phyloP scores from a whole-genome alignment of 768 basidiomycete species.

The Leccinellum rugosiceps region DNA sequence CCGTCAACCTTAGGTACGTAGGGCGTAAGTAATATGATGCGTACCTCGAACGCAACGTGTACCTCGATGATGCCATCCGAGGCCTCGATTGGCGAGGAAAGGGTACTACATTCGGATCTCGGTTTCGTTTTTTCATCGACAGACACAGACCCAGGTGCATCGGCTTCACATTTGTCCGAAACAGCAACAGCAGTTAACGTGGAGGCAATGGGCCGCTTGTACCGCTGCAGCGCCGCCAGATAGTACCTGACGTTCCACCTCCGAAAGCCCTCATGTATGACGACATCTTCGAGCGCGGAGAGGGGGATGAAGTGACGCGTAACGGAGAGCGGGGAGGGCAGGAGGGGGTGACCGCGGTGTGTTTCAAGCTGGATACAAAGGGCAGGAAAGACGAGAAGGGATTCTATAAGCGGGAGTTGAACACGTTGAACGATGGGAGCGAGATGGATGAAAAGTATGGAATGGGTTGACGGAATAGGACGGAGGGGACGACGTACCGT shows the following conservation, averaged over 20 bases:
- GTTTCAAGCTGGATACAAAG: not conserved
- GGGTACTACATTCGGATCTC: not conserved
- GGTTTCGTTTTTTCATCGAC: not conserved
- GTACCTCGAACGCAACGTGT: not conserved
- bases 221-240: not conserved
- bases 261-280: not conserved
- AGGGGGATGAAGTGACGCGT: not conserved
- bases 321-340: not conserved
- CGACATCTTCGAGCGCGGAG: not conserved
- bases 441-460: too few species aligned
- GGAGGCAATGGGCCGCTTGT: not conserved
- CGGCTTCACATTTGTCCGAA: not conserved
- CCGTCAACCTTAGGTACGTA: not conserved
- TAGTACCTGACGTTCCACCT: not conserved
- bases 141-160: not conserved
- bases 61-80: not conserved
- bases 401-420: not conserved
- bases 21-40: not conserved
- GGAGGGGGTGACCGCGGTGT: not conserved
- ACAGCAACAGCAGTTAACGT: not conserved
- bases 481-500: not conserved
- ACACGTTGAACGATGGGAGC: not conserved
- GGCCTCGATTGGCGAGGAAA: not conserved
- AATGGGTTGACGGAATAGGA: too few species aligned
- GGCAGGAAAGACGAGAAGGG: not conserved